These are phyloP conservation scores for Paraleonurus japonicus DNA, from an alignment of 257 asterid genomes.

Conservation along the genomic window DNA sequence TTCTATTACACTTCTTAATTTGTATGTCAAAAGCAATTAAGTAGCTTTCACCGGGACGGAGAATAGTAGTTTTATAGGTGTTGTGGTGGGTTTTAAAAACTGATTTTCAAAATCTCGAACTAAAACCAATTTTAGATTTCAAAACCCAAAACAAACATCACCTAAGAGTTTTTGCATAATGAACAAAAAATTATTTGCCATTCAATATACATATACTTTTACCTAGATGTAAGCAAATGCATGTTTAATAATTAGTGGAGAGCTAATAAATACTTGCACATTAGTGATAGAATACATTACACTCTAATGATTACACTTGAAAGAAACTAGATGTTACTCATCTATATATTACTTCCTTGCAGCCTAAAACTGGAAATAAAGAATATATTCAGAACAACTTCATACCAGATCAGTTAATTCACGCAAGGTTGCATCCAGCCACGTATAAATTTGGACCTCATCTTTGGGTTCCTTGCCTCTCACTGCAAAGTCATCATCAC, in stretches of 20 bases:
- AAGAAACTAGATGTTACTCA: neutral
- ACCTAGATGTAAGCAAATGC: neutral
- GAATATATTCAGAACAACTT: neutral
- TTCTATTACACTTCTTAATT: too few relatives aligned
- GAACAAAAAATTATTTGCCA: neutral
- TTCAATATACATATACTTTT: neutral
- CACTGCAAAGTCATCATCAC: slow-evolving; percentile 79
- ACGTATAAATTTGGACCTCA: slow-evolving; percentile 96
- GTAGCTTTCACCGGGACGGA: too few relatives aligned
- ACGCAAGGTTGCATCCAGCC: slow-evolving; percentile 99
- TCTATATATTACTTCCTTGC: neutral
- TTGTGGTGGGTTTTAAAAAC: too few relatives aligned
- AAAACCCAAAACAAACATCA: too few relatives aligned
- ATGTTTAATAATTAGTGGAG: neutral
- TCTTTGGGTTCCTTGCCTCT: slow-evolving; percentile 99
- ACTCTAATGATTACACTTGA: neutral
- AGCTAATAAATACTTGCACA: neutral
- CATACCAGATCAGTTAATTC: slow-evolving; percentile 97
- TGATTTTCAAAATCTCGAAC: too few relatives aligned
- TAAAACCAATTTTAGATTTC: too few relatives aligned
- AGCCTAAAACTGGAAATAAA: neutral
- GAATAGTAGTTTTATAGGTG: too few relatives aligned
- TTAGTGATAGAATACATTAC: neutral
- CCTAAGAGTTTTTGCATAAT: neutral
- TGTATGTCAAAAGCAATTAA: too few relatives aligned